Evolutionary conservation across 345 rosid genomes (phyloP), one percentile per base, ranked within the genome.

Genomic region (Linum tenue): DNA sequence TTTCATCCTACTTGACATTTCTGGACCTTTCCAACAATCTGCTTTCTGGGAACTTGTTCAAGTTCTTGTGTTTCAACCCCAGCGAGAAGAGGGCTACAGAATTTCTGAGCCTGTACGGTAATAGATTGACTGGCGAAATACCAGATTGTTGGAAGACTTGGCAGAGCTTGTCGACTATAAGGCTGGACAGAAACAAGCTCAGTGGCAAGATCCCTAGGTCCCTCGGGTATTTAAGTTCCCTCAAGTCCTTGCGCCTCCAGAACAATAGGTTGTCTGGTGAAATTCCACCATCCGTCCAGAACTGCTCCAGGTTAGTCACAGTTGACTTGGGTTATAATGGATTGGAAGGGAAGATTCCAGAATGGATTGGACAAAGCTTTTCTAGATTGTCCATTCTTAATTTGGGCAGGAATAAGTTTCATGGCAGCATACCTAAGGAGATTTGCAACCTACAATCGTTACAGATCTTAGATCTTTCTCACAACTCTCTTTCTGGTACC

Each of bases 291-390:
- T 43, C 51, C 36, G 3, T 60, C 55, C 39, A 48, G 63, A 72
- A 67, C 15, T 62, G 58, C 58, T 17, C 63, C 5, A 3, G 5
- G 1, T 16, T 72, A n/a, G n/a, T n/a, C n/a, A n/a, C n/a, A n/a
- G n/a, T n/a, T n/a, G n/a, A n/a, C n/a, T n/a, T n/a, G n/a, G n/a
- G n/a, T n/a, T n/a, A n/a, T n/a, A n/a, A n/a, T n/a, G n/a, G n/a
- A n/a, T n/a, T n/a, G n/a, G n/a, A n/a, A n/a, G n/a, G n/a, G n/a
- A n/a, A n/a, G n/a, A n/a, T n/a, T n/a, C n/a, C n/a, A n/a, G n/a
- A n/a, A 61, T 72, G 75, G 75, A 62, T 66, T 37, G 67, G 65
- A 39, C 67, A 69, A 63, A 65, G 69, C 60, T 59, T 70, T 50
- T 38, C 59, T 2, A 51, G 64, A 5, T 7, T 70, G 65, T 43